phyloP scores from a whole-genome alignment of 768 basidiomycete genomes.

The Trametes cinnabarina region DNA sequence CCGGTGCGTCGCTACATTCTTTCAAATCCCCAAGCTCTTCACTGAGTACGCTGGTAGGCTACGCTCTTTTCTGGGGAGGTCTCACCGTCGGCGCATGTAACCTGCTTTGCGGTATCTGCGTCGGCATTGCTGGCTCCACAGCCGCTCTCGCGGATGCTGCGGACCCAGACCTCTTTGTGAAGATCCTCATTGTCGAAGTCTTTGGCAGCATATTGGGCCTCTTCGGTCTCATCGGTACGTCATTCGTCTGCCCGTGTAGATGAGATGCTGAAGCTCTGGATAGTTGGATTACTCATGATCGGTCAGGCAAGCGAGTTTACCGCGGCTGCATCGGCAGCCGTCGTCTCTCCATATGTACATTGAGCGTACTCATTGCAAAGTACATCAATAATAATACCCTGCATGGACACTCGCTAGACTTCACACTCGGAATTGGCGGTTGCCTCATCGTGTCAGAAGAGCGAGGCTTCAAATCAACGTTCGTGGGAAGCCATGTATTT shows the following conservation, averaged over 20 bases:
- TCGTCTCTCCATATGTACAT: slow-evolving; percentile 34
- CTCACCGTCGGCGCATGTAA: slow-evolving; percentile 93
- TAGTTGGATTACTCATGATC: slow-evolving; percentile 83
- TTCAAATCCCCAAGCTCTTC: not conserved
- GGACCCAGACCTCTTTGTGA: slow-evolving; percentile 92
- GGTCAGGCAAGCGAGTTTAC: slow-evolving; percentile 62
- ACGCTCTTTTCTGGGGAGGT: slow-evolving; percentile 95
- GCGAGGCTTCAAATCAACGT: too few relatives aligned
- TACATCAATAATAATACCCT: slow-evolving; percentile 11
- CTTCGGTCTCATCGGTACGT: slow-evolving; percentile 89
- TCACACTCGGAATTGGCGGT: too few relatives aligned
- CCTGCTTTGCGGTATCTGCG: slow-evolving; percentile 89
- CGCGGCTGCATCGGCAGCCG: slow-evolving; percentile 30
- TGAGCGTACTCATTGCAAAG: not conserved
- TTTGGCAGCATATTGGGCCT: slow-evolving; percentile 89
- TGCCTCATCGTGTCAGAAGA: too few relatives aligned
- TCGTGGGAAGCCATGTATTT: too few relatives aligned
- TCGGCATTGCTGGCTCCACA: slow-evolving; percentile 93
- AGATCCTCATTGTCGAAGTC: slow-evolving; percentile 94
- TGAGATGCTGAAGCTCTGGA: not conserved
- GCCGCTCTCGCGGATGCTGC: slow-evolving; percentile 95
- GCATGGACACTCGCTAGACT: not conserved
- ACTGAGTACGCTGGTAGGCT: slow-evolving; percentile 49
- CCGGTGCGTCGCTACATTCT: slow-evolving; percentile 46
- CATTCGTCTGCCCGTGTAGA: not conserved